Evolutionary conservation across 148 eudicot species (phyloP).

Genomic region (Cornus florida): DNA sequence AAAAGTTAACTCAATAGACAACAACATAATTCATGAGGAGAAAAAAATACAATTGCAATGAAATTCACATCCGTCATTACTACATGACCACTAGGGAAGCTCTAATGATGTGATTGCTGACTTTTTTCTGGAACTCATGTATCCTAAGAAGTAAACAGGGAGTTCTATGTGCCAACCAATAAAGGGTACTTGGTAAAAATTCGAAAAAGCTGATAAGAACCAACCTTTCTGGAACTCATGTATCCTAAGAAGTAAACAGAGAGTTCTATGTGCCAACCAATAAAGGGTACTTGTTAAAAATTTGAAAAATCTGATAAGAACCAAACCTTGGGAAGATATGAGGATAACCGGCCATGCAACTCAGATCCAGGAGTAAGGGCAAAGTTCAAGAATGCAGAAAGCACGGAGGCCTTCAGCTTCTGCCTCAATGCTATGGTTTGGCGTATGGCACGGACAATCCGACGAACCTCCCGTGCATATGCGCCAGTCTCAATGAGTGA

Average conservation of each 20-base stretch:
- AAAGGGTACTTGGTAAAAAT: neutral
- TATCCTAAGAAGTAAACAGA: neutral
- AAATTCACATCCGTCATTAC: neutral
- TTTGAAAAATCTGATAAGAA: too few species aligned
- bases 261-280: neutral
- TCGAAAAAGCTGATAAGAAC: too few species aligned
- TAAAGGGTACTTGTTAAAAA: neutral
- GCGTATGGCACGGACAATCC: slow-evolving; percentile 72
- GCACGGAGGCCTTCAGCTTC: slow-evolving; percentile 62
- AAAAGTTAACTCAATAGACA: neutral
- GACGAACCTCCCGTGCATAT: slow-evolving; percentile 63
- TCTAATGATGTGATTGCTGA: neutral
- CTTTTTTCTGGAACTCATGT: neutral
- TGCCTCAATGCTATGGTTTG: slow-evolving; percentile 65
- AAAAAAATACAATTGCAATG: neutral
- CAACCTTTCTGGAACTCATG: too few species aligned
- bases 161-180: neutral
- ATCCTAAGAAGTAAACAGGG: neutral
- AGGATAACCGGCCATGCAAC: slow-evolving; percentile 54
- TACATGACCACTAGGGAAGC: neutral
- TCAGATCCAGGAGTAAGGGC: slow-evolving; percentile 75
- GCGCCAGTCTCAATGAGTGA: slow-evolving; percentile 74
- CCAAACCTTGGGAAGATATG: slow-evolving; percentile 73
- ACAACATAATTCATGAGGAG: neutral
- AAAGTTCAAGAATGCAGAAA: slow-evolving; percentile 59